Conservation (phyloP, 192 early-diverging fungal genomes). For the Radiomyces spectabilis region DNA sequence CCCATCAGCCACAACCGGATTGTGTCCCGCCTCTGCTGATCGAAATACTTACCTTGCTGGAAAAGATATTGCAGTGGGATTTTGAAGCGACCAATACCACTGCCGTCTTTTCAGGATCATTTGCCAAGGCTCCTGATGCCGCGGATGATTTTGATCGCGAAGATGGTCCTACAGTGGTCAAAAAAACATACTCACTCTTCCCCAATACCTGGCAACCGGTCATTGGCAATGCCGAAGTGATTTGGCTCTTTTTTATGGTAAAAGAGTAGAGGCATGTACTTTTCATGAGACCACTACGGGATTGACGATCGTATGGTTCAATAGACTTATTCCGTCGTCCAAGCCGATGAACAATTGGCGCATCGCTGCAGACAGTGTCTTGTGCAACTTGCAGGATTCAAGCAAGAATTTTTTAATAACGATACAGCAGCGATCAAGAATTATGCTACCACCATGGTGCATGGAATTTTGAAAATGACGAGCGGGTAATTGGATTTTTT, state of each 20-base stretch:
- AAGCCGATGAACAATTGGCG: constrained; percentile 37
- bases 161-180: constrained; percentile 12
- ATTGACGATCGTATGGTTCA: too few species aligned
- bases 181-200: constrained; percentile 19
- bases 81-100: constrained; percentile 34
- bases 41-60: constrained; percentile 22
- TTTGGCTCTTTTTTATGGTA: constrained; percentile 62
- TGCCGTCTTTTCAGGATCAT: constrained; percentile 16
- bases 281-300: too few species aligned
- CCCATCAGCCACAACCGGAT: background rate
- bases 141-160: constrained; percentile 17
- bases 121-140: background rate
- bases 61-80: constrained; percentile 51
- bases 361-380: constrained; percentile 54
- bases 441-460: constrained; percentile 48
- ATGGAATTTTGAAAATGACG: constrained; percentile 42
- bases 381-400: constrained; percentile 54
- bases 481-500: constrained; percentile 40
- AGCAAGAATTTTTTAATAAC: constrained; percentile 44
- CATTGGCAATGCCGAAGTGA: constrained; percentile 47
- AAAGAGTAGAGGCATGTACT: too few species aligned
- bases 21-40: constrained; percentile 17
- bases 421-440: constrained; percentile 31
- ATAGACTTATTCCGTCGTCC: constrained; percentile 37
- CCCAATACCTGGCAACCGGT: constrained; percentile 46